Evolutionary conservation across 2,329 filamentous ascomycete genomes (phyloP), one percentile per base, ranked within the genome.

Genomic region (Phialophora verrucosa): DNA sequence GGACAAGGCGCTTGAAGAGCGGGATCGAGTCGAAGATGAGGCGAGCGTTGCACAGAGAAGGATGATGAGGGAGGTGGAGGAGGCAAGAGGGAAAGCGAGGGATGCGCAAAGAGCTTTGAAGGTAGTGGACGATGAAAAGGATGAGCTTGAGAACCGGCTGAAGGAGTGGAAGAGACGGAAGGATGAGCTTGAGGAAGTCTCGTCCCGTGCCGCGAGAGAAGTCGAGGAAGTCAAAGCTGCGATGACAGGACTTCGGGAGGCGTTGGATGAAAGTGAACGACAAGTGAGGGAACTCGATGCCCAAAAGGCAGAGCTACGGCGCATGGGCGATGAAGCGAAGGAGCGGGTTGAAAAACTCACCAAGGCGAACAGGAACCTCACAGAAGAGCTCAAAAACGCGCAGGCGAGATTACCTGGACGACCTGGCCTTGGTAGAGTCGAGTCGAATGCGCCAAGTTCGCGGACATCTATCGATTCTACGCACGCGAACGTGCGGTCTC

Each of bases 11-110:
- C 85, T 96, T n/a, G 93, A 97, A 76, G 95, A 99, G 78, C 88
- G 95, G 20, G 95, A 99, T 76, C 88, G 92, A 2, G 89, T 93
- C 1, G 94, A 99, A 78, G 93, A 98, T 69, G 93, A 98, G 79
- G 89, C 92, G 2, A 92, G 88, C 73, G 90, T 88, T 0, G 84
- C 91, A 57, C 91, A 90, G 12, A 86, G 94, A 60, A 87, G 91
- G 51, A 89, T 90, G 67, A 87, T 91, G 6, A 85, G 93, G 56
- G 95, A 98, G 81, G 83, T 92, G 2, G 95, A 98, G 76, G 94
- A 98, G 72, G 82, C 97, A 47, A 92, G 90, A 77, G 83, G 84
- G 59, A 91, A 89, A 78, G 84, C 93, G 11, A 88, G 92, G 6
- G 93, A 97, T 69, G 87, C 92, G 0, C 94, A 98, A 79, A 87